Base-by-base conservation (phyloP, 1,139 yeast genomes). In the Yamadazyma mexicana region DNA sequence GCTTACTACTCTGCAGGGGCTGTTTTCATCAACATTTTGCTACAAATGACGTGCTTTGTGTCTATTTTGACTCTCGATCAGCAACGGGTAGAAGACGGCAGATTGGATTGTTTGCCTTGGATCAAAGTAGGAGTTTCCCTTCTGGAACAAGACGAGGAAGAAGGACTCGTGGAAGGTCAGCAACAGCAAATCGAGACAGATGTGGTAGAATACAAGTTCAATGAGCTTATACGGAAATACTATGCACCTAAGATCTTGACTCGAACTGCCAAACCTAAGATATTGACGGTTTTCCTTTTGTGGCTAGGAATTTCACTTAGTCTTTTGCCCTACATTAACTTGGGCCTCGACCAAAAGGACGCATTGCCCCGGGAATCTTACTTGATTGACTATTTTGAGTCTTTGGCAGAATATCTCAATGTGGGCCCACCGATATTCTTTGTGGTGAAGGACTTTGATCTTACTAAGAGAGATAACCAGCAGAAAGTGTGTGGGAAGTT, bases 361-460 rank as follows among this genome's bases (percentile, higher is more conserved):
- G 98, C 98, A 0, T 75, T 92, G 12, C 98, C 98, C 0, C 64
- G 74, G 4, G 89, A 78, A 40, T 89, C 97, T 0, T 87, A 89
- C 53, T 64, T 92, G 51, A 81, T 88, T 26, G 73, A 79, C 39
- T 92, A 92, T 58, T 92, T 87, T 62, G 69, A 83, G 47, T 89
- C 92, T 37, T 70, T 89, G 11, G 86, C 84, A 55, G 61, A 72
- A 2, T 85, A 82, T 55, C 69, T 92, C 44, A 83, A 85, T 47
- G 85, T 86, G 3, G 98, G 98, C 0, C 96, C 98, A 1, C 98
- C 98, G 0, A 75, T 87, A 1, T 92, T 86, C 55, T 85, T 88
- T 59, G 91, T 92, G 24, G 79, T 87, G 16, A 76, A 77, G 40
- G 79, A 77, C 42, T 58, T 80, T 38, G 83, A 87, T 52, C 68